Evolutionary conservation across 768 basidiomycete species (phyloP).

Genomic region (Arthromyces matolae): DNA sequence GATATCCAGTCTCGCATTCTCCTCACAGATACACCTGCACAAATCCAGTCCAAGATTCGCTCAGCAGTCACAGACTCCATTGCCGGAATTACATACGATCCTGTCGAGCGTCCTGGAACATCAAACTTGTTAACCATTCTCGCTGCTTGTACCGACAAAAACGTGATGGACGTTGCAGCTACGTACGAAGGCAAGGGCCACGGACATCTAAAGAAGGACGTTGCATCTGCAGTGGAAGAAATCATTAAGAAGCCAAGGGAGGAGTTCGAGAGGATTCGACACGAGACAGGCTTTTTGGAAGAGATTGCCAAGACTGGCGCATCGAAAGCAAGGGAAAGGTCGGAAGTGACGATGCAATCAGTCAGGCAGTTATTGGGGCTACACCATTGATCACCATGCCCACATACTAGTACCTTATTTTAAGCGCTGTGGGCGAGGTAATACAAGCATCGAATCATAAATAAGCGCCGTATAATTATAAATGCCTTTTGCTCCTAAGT

Average conservation of each 20-base stretch:
- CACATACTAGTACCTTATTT: slow-evolving; percentile 13
- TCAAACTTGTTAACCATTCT: slow-evolving; percentile 81
- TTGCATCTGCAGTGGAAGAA: slow-evolving; percentile 69
- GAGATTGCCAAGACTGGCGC: slow-evolving; percentile 64
- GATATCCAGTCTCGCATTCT: slow-evolving; percentile 79
- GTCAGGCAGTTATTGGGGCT: slow-evolving; percentile 70
- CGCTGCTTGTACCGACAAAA: slow-evolving; percentile 60
- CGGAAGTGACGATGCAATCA: slow-evolving; percentile 58
- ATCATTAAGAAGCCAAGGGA: slow-evolving; percentile 60
- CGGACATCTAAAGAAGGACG: slow-evolving; percentile 67
- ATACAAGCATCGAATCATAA: too few relatives aligned
- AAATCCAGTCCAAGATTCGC: slow-evolving; percentile 70
- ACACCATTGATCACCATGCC: background rate
- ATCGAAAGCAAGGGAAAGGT: slow-evolving; percentile 55
- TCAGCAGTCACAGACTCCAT: slow-evolving; percentile 84
- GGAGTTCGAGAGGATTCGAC: slow-evolving; percentile 63
- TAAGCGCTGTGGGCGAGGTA: too few relatives aligned
- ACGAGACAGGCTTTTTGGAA: slow-evolving; percentile 56
- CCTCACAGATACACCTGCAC: slow-evolving; percentile 64
- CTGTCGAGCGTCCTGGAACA: slow-evolving; percentile 72
- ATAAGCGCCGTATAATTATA: too few relatives aligned
- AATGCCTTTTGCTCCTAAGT: too few relatives aligned
- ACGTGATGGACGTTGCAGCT: slow-evolving; percentile 41
- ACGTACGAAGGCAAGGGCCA: slow-evolving; percentile 56
- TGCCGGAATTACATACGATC: slow-evolving; percentile 75